Evolutionary conservation across 2,329 filamentous ascomycete species (phyloP).

Genomic region (Fusarium sp.): DNA sequence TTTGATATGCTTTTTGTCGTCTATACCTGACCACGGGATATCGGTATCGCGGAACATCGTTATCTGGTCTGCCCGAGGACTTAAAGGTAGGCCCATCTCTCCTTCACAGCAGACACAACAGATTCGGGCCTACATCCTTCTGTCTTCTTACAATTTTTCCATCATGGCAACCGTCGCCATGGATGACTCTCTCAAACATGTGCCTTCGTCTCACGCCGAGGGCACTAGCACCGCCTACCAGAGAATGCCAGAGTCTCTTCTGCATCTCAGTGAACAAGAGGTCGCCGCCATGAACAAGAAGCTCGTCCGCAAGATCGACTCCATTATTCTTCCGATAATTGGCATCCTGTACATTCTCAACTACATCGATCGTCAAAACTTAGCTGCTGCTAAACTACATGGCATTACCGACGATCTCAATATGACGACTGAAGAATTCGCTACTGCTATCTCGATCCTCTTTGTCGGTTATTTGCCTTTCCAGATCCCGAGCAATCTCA

Average conservation of each 20-base stretch:
- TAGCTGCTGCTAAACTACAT: constrained; percentile 39
- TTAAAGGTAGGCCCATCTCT: too few relatives aligned
- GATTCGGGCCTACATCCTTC: too few relatives aligned
- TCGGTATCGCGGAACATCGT: too few relatives aligned
- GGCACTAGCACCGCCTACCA: constrained; percentile 21
- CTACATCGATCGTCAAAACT: constrained; percentile 54
- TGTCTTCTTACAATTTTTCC: background rate
- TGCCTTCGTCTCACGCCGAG: constrained; percentile 20
- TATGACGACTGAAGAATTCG: constrained; percentile 53
- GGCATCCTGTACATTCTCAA: constrained; percentile 58
- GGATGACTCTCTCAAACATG: constrained; percentile 18
- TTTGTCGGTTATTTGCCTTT: constrained; percentile 55
- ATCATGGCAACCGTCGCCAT: constrained; percentile 13
- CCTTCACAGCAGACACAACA: too few relatives aligned
- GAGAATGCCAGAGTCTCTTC: constrained; percentile 28
- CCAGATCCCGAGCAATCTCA: constrained; percentile 56
- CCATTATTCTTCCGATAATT: constrained; percentile 48
- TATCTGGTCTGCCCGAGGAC: too few relatives aligned
- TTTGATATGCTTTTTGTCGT: constrained; percentile 13
- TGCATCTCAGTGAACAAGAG: constrained; percentile 14
- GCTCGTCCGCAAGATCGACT: constrained; percentile 50
- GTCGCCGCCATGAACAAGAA: constrained; percentile 18
- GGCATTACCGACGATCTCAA: constrained; percentile 55
- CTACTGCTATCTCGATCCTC: constrained; percentile 56
- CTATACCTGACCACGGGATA: background rate